Base-by-base conservation (phyloP, 306 rosid species). In the Spatholobus suberectus region DNA sequence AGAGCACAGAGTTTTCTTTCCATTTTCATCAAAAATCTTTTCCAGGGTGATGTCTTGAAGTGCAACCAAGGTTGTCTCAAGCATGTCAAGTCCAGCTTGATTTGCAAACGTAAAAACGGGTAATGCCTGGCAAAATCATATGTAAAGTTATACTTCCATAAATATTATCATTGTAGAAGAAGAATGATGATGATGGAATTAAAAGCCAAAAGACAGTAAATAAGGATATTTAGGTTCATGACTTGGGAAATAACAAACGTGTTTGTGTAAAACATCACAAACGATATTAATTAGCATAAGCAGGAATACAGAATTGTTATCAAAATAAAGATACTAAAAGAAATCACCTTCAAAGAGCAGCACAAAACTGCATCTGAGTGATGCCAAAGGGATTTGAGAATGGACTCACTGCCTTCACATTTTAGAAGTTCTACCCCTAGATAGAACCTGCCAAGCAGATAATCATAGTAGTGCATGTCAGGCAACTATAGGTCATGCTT, bases 61-160 rank as follows among this genome's bases (percentile, higher is more conserved):
- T 13, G 99, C 98, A 74, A 94, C 88, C 87, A 94, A 83, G 29
- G 99, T 96, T 34, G 99, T 96, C 82, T 96, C 99, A 7, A 96
- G 98, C 99, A 96, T 91, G 90, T 96, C 99, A 37, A 96, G 98
- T 78, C 98, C 99, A 54, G 98, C 93, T 87, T 96, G 99, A 88
- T 96, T 96, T 66, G 93, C 94, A 81, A 96, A 96, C 17, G 97
- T 94, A 32, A 96, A 96, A 81, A 92, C 90, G 23, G 98, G 97
- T 89, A 90, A 38, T 78, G 98, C 93, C 99, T 96, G 92, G 17
- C 77, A 58, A 80, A 76, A 47, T 46, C 62, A 86, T 24, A 35
- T 27, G 37, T 21, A 23, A 83, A 52, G 72, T 70, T 85, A 75
- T 34, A 37, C 24, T 44, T 67, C 78, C 81, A 72, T 69, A 74